Evolutionary conservation across 371 early-diverging fungal genomes (phyloP), one percentile per base, ranked within the genome.

Genomic region (Coemansia sp.): DNA sequence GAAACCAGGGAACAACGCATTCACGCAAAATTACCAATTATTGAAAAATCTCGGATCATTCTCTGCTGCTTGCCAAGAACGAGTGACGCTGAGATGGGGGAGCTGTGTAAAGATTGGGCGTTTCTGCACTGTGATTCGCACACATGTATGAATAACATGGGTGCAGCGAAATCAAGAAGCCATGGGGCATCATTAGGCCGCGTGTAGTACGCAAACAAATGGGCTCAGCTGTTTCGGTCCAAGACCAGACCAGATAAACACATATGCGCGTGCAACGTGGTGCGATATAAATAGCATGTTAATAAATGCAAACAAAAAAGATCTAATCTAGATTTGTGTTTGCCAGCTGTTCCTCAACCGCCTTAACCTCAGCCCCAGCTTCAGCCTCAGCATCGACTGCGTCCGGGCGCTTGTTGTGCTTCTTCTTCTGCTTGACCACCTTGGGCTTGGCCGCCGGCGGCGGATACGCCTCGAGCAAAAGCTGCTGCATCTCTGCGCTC

Each of bases 391-490:
- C 42, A 20, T 30, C 47, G 28, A 52, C 16, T 23, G 56, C 62
- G 26, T 66, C 69, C 20, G 80, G 80, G 25, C 73, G 70, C 62
- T 58, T 62, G 72, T 80, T 80, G 66, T 72, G 83, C 83, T 80
- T 75, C 65, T 75, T 86, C 81, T 83, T 79, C 78, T 77, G 64
- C 65, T 78, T 78, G 48, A 70, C 75, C 6, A 39, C 26, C 66
- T 73, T 72, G 59, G 64, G 21, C 60, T 59, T 65, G 62, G 51
- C 65, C 50, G 50, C 53, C 0, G 78, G 67, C 11, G 75, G 70
- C 20, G 87, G 85, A 72, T 89, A 89, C 21, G 90, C 89, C 2
- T 69, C 59, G n/a, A 78, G 69, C 25, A 83, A 26, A 12, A 89
- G 59, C 59, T 83, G 65, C 53, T 79, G 70, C 53, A 90, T 67